Base-by-base conservation (phyloP, 805 yeast species). In the Lachancea kluyveri region DNA sequence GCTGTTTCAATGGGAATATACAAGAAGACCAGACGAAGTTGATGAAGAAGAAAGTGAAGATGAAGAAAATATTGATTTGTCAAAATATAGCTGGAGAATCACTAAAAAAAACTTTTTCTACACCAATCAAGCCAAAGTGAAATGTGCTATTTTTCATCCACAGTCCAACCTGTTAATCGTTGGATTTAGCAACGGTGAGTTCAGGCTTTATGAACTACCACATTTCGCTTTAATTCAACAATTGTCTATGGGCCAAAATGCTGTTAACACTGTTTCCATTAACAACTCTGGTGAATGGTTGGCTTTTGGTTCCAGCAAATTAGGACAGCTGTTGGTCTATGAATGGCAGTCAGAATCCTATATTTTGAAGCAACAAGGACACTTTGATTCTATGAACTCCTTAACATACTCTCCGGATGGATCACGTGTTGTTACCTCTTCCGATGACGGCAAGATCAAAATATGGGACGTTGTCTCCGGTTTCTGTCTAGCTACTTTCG, bases 291-390 rank as follows among this genome's bases (percentile, higher is more conserved):
- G 98, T 20, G 98, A 92, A 57, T 92, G 98, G 98, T 65, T 92
- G 19, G 95, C 96, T 0, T 84, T 92, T 57, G 98, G 98, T 4
- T 87, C 96, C 0, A 62, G 86, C 20, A 79, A 77, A 50, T 59
- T 84, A 17, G 98, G 98, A n/a, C 98, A 92, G 60, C 63, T 92
- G 37, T 62, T 92, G 36, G 98, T 92, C 0, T 92, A 94, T 67
- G 98, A 92, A 67, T 92, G 98, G 98, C 96, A 92, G 62, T 83
- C 95, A 4, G 98, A 92, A 57, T 84, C 96, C 0, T 92, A 90
- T 53, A 81, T 92, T 28, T 65, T 92, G 43, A 88, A 90, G 54
- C 98, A 92, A 55, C 98, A 92, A 60, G 96, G 97, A 15, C 98
- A 92, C 60, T 90, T 84, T 52, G 98, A 92, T 57, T 68, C 95